Conservation (phyloP, 345 rosid genomes). For the Eutrema heterophyllum region DNA sequence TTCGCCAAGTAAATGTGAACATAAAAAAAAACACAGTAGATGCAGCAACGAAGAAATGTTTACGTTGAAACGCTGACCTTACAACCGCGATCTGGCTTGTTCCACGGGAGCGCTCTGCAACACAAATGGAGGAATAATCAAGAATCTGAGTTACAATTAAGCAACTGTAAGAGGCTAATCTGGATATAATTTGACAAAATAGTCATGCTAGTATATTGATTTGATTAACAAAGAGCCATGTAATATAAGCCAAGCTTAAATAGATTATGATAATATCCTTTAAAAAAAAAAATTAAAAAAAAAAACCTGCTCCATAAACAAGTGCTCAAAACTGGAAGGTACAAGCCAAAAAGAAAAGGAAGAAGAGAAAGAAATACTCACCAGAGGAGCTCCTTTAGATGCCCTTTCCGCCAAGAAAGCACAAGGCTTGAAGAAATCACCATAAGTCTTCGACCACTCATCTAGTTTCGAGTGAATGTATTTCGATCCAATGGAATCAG, state of each 20-base stretch:
- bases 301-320: neutral
- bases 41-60: neutral
- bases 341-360: neutral
- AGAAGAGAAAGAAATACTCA: conserved; percentile 15
- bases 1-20: neutral
- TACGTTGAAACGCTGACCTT: conserved; percentile 10
- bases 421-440: conserved; percentile 93
- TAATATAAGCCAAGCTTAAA: neutral
- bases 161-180: neutral
- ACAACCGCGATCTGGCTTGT: conserved; percentile 39
- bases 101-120: conserved; percentile 65
- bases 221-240: neutral
- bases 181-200: neutral
- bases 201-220: neutral
- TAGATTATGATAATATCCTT: neutral
- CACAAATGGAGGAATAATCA: neutral
- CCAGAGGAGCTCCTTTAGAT: conserved; percentile 66
- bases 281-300: no score
- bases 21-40: conserved; percentile 1
- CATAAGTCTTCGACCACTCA: conserved; percentile 75
- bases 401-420: conserved; percentile 79
- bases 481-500: conserved; percentile 73
- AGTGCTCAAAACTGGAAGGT: neutral
- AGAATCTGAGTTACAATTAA: neutral
- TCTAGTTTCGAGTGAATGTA: conserved; percentile 64